Base-by-base conservation (phyloP, 306 rosid genomes). In the Quillaja saponaria region DNA sequence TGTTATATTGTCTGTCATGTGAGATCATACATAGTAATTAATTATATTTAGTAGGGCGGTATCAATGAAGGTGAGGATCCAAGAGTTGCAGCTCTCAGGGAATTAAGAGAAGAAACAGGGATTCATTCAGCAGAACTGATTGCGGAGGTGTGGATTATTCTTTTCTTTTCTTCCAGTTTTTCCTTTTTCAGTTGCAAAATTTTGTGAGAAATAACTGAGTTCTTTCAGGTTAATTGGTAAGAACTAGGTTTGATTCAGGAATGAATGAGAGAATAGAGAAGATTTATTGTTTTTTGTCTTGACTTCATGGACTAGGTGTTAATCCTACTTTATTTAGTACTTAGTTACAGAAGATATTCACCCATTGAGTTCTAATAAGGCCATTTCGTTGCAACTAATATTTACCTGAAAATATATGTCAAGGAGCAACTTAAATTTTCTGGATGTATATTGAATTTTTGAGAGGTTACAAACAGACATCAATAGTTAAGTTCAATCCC, bases 61-160 rank as follows among this genome's bases (percentile, higher is more conserved):
- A 71, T 88, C 64, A 90, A 91, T 63, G 96, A 88, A 61, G 90
- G 82, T 33, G 96, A 91, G 78, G 94, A 91, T 73, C 92, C 92
- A 13, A 84, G 78, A 80, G 64, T 37, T 71, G 95, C 96, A 44
- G 92, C 85, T 61, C 65, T 86, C 45, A 81, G 96, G 63, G 98
- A 88, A 68, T 59, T 91, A 19, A 81, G 87, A 71, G 92, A 91
- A 77, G 98, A 91, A 72, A 91, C 98, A 3, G 96, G 95, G 58
- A 87, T 91, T 55, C 84, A 20, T 64, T 88, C 98, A 3, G 96
- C 90, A 11, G 94, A 91, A 78, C 68, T 88, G 64, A 66, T 88
- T 63, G 77, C 85, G 9, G 92, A 91, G 92, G 97, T 90, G 60
- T 21, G 49, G 46, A 39, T 66, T 57, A 13, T 8, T 37, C n/a